Base-by-base conservation (phyloP, 164 flowering plant species). In the Vitis rupestris region DNA sequence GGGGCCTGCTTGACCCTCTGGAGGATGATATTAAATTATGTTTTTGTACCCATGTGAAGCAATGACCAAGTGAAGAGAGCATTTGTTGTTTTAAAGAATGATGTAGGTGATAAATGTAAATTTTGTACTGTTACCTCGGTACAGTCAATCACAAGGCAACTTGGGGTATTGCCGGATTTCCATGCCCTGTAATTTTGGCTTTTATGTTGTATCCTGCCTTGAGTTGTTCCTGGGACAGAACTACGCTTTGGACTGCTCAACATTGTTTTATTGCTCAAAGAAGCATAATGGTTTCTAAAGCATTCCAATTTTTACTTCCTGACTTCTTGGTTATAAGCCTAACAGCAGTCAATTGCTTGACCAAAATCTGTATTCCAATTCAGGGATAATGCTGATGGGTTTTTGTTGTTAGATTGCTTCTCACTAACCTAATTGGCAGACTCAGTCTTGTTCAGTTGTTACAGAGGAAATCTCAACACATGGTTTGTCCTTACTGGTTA, bases 31-130 rank as follows among this genome's bases (percentile, higher is more conserved):
- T 57, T 27, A 50, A 63, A 50, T 59, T 50, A 53, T 59, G 13
- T 17, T 29, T 63, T 58, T 17, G 37, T 3, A 54, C 44, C 60
- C 11, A 8, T 65, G 27, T 29, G 48, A 59, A 49, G 53, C 64
- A 72, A 67, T 55, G 10, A 47, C 51, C 58, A 49, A 50, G 19
- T 14, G 30, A 44, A 64, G 72, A 64, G 66, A 65, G 57, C 49
- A 27, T 44, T 27, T 59, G 57, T 59, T 69, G 70, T 70, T 54
- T 53, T 61, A 53, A 7, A 50, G 14, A 29, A 56, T 66, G 65
- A 19, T 12, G 74, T 65, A 70, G 65, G 48, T 66, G 17, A 37
- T 53, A 55, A 66, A 59, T 70, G 74, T 70, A 70, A 70, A 75
- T 75, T 60, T 51, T 27, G 30, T 50, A 56, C 8, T 63, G 62